A percentile compares a stretch with the other conserved stretches of the same genome.
phyloP scores from a whole-genome alignment of 164 flowering plant genomes.

The Chloranthus sessilifolius region DNA sequence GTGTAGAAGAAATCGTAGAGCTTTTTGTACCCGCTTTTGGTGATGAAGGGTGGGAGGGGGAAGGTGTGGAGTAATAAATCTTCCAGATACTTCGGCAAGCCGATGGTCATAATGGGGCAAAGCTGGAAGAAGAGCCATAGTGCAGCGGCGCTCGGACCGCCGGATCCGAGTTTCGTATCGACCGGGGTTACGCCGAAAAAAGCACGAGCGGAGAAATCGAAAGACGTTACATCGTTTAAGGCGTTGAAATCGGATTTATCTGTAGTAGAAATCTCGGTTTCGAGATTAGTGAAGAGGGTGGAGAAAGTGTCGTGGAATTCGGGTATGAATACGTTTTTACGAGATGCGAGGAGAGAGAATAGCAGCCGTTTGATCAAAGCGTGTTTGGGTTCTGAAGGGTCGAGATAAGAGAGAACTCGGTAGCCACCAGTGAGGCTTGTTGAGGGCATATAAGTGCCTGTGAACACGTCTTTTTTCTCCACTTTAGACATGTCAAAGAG shows the following conservation, averaged over 20 bases:
- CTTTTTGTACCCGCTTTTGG: conserved; percentile 26
- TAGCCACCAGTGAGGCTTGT: conserved; percentile 32
- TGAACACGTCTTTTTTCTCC: conserved; percentile 31
- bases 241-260: conserved; percentile 22
- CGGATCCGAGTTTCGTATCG: conserved; percentile 17
- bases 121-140: conserved; percentile 38
- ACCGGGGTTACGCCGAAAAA: conserved; percentile 18
- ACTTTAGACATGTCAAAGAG: conserved; percentile 39
- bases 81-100: conserved; percentile 25
- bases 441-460: conserved; percentile 41
- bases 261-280: conserved; percentile 12
- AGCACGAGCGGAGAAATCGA: conserved; percentile 23
- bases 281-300: conserved; percentile 15
- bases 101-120: conserved; percentile 25
- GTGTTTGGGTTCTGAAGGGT: conserved; percentile 34
- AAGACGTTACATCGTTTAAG: conserved; percentile 16
- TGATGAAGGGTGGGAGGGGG: conserved; percentile 25
- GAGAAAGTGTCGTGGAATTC: conserved; percentile 13
- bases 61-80: conserved; percentile 37
- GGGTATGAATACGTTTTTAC: conserved; percentile 23
- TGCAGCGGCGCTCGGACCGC: conserved; percentile 15
- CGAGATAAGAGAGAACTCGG: conserved; percentile 28
- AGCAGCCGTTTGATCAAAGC: conserved; percentile 15
- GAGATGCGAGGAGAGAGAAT: conserved; percentile 10
- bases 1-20: conserved; percentile 25